Base-by-base conservation (phyloP, 768 basidiomycete species). In the Lentinula raphanica region DNA sequence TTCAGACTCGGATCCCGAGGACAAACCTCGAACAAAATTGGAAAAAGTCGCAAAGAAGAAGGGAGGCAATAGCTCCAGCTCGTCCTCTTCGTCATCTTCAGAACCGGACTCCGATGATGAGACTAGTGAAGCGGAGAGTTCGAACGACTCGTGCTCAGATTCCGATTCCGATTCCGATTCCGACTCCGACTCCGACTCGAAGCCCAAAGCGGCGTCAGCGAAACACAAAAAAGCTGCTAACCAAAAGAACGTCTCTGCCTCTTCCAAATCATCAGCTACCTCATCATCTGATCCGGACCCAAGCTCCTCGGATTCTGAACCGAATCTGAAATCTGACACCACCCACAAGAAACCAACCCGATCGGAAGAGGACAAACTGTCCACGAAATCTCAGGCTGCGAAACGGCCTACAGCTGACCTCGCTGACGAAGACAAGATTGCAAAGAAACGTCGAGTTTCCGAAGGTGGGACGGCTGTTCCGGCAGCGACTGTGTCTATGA, bases 371-470 rank as follows among this genome's bases (percentile, higher is more conserved):
- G 27, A 48, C 49, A 51, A 51, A 36, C n/a, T n/a, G n/a, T n/a
- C n/a, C n/a, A 21, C 21, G 1, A 51, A 49, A 49, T 5, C 29
- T n/a, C 35, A 36, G 5, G 21, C 32, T 23, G 29, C 4, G 9
- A 45, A n/a, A n/a, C n/a, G n/a, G n/a, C 17, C 19, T 8, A 17
- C 45, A 48, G 7, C 19, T n/a, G 25, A 49, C 27, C 17, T 11
- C 19, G n/a, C 5, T 49, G 66, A 68, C 5, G 64, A 71, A 54
- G 69, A 61, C 25, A 76, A 71, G 53, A 72, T 76, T 12, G 75
- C 78, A 0, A 90, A 91, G 69, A 90, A 83, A 66, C 84, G 83
- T 36, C 80, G 80, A 50, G 82, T 75, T 0, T 74, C 77, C n/a
- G 76, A 76, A 56, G 74, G 68, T 49, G 84, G 84, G 17, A 68